Evolutionary conservation across 495 filamentous ascomycete species (phyloP), one percentile per base, ranked within the genome.

Genomic region (Penicillium riverlandense): DNA sequence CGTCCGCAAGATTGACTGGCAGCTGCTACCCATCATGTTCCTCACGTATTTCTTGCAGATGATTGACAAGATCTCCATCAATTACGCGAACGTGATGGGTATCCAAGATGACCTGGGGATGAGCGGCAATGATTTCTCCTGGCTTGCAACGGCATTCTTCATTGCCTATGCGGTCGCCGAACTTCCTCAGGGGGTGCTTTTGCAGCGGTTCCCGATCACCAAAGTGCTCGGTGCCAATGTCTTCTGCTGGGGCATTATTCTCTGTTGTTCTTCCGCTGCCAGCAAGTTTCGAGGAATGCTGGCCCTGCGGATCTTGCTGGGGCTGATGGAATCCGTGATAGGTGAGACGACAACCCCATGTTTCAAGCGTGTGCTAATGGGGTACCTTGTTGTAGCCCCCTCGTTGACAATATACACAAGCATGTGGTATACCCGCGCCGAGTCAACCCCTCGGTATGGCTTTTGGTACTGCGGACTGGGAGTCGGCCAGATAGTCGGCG

Each of bases 401-500:
- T 74, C 69, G 2, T 58, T 84, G 32, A 77, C 76, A 29, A 54
- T 71, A 27, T 61, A 63, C 40, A 70, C 59, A 13, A 69, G 66
- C 44, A 67, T 61, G 61, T 86, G 80, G 79, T 87, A 85, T 47
- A 77, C 78, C 0, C 71, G 77, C 9, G 66, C 70, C 1, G 82
- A 86, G 53, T 75, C 82, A 45, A 76, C 79, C 0, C 62, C 78
- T 2, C 66, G 83, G 11, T 81, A 83, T 14, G 75, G 74, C 4
- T 66, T 79, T 11, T 86, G 83, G 83, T 86, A 83, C 54, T 72
- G 71, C 15, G 82, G 79, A 6, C 70, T 83, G 29, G 83, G 81
- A 0, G 43, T 75, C 8, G 83, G 77, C 1, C 83, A 80, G 37
- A 84, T 85, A 11, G 41, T 81, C 36, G 83, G 81, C 0, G 76